These are phyloP conservation scores for Elsinoe batatas DNA, from an alignment of 2,329 filamentous ascomycete genomes.

Conservation along the genomic window DNA sequence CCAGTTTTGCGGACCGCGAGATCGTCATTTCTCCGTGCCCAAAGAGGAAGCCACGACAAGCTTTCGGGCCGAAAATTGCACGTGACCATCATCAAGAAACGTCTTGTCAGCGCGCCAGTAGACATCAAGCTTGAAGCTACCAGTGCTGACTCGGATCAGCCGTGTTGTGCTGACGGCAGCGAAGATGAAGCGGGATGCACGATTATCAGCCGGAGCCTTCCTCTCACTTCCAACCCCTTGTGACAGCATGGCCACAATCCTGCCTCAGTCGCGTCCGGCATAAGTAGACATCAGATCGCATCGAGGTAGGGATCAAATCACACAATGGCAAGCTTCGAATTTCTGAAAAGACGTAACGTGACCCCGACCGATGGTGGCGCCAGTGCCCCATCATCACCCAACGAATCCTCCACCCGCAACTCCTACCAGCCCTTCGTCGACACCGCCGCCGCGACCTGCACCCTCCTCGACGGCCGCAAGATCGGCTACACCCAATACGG, in stretches of 20 bases:
- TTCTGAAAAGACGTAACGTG: neutral
- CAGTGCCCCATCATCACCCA: neutral
- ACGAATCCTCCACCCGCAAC: neutral
- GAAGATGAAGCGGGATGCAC: neutral
- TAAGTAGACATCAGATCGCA: neutral
- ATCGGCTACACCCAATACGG: conserved; percentile 1
- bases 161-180: neutral
- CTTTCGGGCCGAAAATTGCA: neutral
- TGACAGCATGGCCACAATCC: neutral
- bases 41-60: neutral
- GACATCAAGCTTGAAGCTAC: neutral
- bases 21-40: conserved; percentile 2
- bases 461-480: neutral
- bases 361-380: neutral
- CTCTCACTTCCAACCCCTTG: neutral
- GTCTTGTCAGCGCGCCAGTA: neutral
- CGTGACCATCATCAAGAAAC: neutral
- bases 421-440: neutral
- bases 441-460: neutral
- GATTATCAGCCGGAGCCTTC: neutral
- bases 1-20: neutral
- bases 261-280: neutral
- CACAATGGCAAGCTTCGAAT: neutral
- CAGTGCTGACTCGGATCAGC: neutral
- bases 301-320: neutral